phyloP scores from a whole-genome alignment of 768 basidiomycete genomes.

The Auricularia sp. region DNA sequence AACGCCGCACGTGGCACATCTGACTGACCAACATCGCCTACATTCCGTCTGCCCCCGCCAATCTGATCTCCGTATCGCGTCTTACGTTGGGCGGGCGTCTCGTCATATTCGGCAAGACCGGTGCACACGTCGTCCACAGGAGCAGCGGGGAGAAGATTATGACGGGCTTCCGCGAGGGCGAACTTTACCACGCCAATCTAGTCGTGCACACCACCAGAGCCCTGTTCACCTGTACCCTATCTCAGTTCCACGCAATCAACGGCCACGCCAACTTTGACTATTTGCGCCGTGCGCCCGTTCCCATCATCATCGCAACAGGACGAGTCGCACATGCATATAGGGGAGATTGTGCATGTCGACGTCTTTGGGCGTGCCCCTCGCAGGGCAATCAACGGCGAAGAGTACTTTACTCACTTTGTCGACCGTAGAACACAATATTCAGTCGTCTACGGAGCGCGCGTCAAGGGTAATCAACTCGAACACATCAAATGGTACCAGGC shows the following conservation, averaged over 20 bases:
- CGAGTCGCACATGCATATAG: background rate
- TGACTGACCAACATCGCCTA: background rate
- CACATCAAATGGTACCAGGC: constrained; percentile 6
- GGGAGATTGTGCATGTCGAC: constrained; percentile 3
- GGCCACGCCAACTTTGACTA: too few relatives aligned
- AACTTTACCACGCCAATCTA: too few relatives aligned
- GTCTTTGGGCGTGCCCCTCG: constrained; percentile 5
- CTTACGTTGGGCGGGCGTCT: background rate
- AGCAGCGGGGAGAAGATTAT: too few relatives aligned
- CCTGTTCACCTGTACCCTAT: too few relatives aligned
- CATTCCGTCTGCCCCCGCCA: background rate
- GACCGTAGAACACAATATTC: constrained; percentile 7
- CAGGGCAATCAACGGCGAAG: background rate
- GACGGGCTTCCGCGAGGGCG: too few relatives aligned
- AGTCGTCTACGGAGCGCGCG: background rate
- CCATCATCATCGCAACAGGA: background rate
- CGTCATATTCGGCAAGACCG: background rate
- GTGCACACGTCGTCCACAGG: too few relatives aligned
- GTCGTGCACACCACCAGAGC: too few relatives aligned
- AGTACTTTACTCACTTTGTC: constrained; percentile 9
- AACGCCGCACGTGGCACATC: background rate
- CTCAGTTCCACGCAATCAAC: too few relatives aligned
- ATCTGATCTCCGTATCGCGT: background rate
- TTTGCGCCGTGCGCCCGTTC: too few relatives aligned
- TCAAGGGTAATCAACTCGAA: constrained; percentile 2